A percentile compares a stretch with the other conserved stretches of the same genome.
These are phyloP conservation scores for Coccomyxa subellipsoidea DNA, from an alignment of 163 green algal genomes.

Conservation along the genomic window DNA sequence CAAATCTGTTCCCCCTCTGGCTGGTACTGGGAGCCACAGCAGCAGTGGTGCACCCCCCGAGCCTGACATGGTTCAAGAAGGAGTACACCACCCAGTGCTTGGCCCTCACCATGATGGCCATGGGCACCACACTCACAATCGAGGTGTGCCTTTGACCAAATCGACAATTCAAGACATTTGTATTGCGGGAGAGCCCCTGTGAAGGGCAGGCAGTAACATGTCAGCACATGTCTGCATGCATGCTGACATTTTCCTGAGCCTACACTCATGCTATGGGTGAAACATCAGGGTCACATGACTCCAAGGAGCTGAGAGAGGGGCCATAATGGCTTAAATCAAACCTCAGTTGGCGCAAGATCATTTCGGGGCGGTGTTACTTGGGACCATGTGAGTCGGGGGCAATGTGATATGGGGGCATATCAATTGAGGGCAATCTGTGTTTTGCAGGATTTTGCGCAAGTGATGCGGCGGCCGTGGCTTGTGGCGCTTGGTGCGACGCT, in stretches of 20 bases:
- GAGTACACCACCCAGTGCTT: conserved; percentile 30
- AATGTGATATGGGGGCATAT: no score
- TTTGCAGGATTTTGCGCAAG: conserved; percentile 43
- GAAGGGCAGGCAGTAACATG: no score
- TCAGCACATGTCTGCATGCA: no score
- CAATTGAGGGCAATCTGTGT: no score
- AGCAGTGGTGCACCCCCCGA: conserved; percentile 25
- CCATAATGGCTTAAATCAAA: not conserved
- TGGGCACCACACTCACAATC: conserved; percentile 54
- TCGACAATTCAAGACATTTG: not conserved
- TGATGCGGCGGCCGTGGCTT: conserved; percentile 26
- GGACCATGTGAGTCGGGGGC: no score
- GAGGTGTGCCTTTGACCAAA: conserved; percentile 17
- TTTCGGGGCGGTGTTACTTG: no score
- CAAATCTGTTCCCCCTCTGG: conserved; percentile 42
- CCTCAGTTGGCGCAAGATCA: no score
- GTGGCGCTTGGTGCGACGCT: conserved; percentile 43
- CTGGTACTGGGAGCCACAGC: conserved; percentile 18
- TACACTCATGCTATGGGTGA: no score
- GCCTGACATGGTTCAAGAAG: conserved; percentile 36
- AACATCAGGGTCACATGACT: no score
- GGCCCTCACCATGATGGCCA: conserved; percentile 49
- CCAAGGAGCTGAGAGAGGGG: no score
- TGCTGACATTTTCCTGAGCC: not conserved
- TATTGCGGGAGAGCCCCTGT: no score